Percentiles rank a stretch among this genome's conserved stretches.
phyloP scores from a whole-genome alignment of 164 flowering plant species.

The Vitis vinifera region ASM3070453v1 NC_081812.1:1826501-1827000 shows the following conservation, averaged over 20 bases:
- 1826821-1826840: background rate
- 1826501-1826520: conserved; percentile 95
- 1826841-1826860: conserved; percentile 14
- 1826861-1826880: conserved; percentile 15
- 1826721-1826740: conserved; percentile 13
- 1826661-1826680: conserved; percentile 8
- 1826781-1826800: conserved; percentile 13
- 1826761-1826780: conserved; percentile 21
- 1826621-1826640: conserved; percentile 19
- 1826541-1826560: conserved; percentile 99
- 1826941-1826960: conserved; percentile 76
- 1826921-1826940: conserved; percentile 27
- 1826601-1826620: conserved; percentile 54
- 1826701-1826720: conserved; percentile 4
- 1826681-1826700: conserved; percentile 23
- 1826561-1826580: conserved; percentile 85
- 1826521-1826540: conserved; percentile 90
- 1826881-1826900: conserved; percentile 14
- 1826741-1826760: conserved; percentile 5
- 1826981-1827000: conserved; percentile 66
- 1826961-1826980: conserved; percentile 95
- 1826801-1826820: conserved; percentile 19
- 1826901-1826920: conserved; percentile 19
- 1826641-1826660: conserved; percentile 12
- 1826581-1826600: conserved; percentile 91